Conservation (phyloP, 257 asterid species). For the Solanum medicagineum region DNA sequence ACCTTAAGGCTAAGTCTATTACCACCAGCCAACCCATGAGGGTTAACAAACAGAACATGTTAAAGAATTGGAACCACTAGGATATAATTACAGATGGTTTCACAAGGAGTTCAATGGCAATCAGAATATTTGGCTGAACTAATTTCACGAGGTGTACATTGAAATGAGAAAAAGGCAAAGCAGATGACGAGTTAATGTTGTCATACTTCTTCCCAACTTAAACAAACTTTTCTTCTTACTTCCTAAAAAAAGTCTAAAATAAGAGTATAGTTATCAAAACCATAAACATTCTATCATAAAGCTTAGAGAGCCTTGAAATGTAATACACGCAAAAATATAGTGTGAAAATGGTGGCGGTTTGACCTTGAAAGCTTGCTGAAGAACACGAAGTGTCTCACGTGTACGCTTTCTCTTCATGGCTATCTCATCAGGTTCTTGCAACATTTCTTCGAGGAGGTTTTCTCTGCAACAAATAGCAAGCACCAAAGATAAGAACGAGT, state of each 20-base stretch:
- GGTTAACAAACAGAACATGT: neutral
- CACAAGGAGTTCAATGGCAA: neutral
- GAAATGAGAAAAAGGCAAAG: neutral
- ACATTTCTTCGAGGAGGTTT: constrained; percentile 80
- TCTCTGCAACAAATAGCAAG: constrained; percentile 37
- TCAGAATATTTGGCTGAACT: neutral
- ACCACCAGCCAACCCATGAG: too few relatives aligned
- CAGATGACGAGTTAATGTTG: neutral
- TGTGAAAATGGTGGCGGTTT: constrained; percentile 8
- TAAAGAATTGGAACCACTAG: neutral
- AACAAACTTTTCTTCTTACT: neutral
- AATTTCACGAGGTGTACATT: neutral
- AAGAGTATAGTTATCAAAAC: neutral
- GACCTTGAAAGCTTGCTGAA: constrained; percentile 93
- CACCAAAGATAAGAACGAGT: neutral
- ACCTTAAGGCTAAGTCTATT: too few relatives aligned
- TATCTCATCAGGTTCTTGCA: constrained; percentile 96
- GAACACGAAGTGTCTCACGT: constrained; percentile 72
- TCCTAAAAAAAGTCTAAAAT: neutral
- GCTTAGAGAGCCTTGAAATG: neutral
- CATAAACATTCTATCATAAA: neutral
- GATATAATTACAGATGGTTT: neutral
- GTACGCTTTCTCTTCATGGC: constrained; percentile 83
- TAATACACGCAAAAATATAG: neutral
- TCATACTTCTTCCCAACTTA: neutral